Base-by-base conservation (phyloP, 1,139 yeast genomes). In the Nakaseomyces kungkrabaensis region DNA sequence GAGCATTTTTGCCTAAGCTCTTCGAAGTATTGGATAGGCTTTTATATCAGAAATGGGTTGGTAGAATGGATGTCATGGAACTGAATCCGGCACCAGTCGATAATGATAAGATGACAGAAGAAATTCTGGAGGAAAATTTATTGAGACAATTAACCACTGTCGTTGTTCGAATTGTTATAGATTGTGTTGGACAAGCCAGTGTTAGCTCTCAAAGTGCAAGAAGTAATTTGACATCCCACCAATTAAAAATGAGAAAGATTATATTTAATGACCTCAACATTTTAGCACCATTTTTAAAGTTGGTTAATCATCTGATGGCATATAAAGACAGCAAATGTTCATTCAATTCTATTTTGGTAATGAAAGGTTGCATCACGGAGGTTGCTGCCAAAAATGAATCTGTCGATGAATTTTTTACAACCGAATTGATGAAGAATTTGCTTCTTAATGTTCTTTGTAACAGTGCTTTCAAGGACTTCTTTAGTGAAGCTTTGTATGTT, bases 101-200 rank as follows among this genome's bases (percentile, higher is more conserved):
- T 54, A 95, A 87, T 59, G 94, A 84, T 51, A 83, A 88, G 17
- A 74, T 94, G 59, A 83, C 94, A n/a, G 97, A 90, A 62, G 98
- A 92, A 65, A 92, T 92, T 95, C 85, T 92, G 86, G 97, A 92
- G 59, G 98, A 92, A 65, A 96, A 92, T 66, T 76, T 92, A 74
- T 72, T 92, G 55, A 74, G 98, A 55, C 97, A 92, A 66, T 75
- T 92, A 50, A 89, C 97, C 0, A 96, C 96, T 1, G 89, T 95
- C 5, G 89, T 87, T n/a, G 96, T 86, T 43, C 72, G 97, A 54
- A 75, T 90, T 60, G 69, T 92, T 57, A 87, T 92, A 71, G 98
- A 92, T 65, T 74, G 89, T 50, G 86, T 86, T 32, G 95, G 96
- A 9, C 97, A 89, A 64, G 61, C 62, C 40, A 65, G 68, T 33